phyloP scores from a whole-genome alignment of 106 monocot genomes.

The Alisma plantagoaquatica region DNA sequence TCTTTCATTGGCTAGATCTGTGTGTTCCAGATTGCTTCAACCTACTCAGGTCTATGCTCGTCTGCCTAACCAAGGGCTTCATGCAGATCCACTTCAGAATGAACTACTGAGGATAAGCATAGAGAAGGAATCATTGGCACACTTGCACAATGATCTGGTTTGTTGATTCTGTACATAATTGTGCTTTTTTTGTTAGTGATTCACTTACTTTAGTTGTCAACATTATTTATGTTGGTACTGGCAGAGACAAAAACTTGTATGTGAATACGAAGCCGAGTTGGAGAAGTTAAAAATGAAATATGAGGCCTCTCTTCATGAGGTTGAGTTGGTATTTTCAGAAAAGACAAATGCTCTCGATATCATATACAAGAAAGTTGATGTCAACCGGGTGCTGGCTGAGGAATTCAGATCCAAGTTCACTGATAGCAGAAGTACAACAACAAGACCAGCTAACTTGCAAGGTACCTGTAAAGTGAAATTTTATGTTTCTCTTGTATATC shows the following conservation, averaged over 20 bases:
- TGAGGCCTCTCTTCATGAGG: slow-evolving; percentile 27
- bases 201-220: neutral
- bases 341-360: slow-evolving; percentile 28
- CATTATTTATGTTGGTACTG: neutral
- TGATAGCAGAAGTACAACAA: slow-evolving; percentile 18
- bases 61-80: slow-evolving; percentile 27
- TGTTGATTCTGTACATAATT: neutral
- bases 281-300: slow-evolving; percentile 51
- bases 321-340: slow-evolving; percentile 25
- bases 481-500: too few relatives aligned
- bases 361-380: slow-evolving; percentile 42
- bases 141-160: slow-evolving; percentile 56
- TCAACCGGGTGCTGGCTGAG: slow-evolving; percentile 55
- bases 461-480: too few relatives aligned
- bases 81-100: slow-evolving; percentile 54
- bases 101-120: slow-evolving; percentile 44
- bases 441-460: slow-evolving; percentile 20
- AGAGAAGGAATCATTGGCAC: slow-evolving; percentile 26
- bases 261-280: slow-evolving; percentile 42
- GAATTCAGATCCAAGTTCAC: slow-evolving; percentile 62
- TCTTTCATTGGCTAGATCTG: too few relatives aligned
- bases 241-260: slow-evolving; percentile 40
- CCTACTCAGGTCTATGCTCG: slow-evolving; percentile 17
- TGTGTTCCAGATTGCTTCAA: too few relatives aligned
- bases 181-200: neutral